A percentile compares a stretch with the other conserved stretches of the same genome.
Conservation (phyloP, 768 basidiomycete genomes). For the Chlorophyllum brunneum region DNA sequence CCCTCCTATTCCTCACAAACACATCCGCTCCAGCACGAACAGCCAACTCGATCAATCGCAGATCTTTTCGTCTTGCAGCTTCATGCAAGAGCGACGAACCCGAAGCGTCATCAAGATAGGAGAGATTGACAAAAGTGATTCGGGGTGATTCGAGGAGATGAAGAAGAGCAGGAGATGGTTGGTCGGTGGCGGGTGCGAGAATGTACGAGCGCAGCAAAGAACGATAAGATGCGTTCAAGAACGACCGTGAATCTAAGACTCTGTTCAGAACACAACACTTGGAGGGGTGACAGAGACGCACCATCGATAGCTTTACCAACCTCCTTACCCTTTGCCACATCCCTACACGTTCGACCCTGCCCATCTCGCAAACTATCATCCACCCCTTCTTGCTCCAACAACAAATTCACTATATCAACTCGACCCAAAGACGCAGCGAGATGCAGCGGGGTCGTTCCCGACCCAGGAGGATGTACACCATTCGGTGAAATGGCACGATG, state of each 20-base stretch:
- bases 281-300: slow-evolving; percentile 24
- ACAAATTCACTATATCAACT: slow-evolving; percentile 64
- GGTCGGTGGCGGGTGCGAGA: slow-evolving; percentile 43
- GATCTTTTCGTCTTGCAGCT: slow-evolving; percentile 76
- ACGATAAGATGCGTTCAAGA: slow-evolving; percentile 71
- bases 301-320: slow-evolving; percentile 65
- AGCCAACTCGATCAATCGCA: slow-evolving; percentile 78
- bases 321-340: slow-evolving; percentile 71
- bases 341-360: slow-evolving; percentile 63
- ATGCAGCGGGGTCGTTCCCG: slow-evolving; percentile 73
- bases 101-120: slow-evolving; percentile 73
- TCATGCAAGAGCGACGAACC: slow-evolving; percentile 84
- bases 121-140: slow-evolving; percentile 67
- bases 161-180: slow-evolving; percentile 42
- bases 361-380: slow-evolving; percentile 74
- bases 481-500: slow-evolving; percentile 80
- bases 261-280: neutral
- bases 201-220: slow-evolving; percentile 73
- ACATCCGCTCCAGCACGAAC: slow-evolving; percentile 86
- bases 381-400: slow-evolving; percentile 76
- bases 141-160: slow-evolving; percentile 68
- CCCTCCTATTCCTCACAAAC: slow-evolving; percentile 75
- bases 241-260: slow-evolving; percentile 67
- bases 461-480: slow-evolving; percentile 66
- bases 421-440: slow-evolving; percentile 67